A percentile compares a stretch with the other conserved stretches of the same genome.
These are phyloP conservation scores for Mucor sp. DNA, from an alignment of 371 early-diverging fungal genomes.

Conservation along the genomic window DNA sequence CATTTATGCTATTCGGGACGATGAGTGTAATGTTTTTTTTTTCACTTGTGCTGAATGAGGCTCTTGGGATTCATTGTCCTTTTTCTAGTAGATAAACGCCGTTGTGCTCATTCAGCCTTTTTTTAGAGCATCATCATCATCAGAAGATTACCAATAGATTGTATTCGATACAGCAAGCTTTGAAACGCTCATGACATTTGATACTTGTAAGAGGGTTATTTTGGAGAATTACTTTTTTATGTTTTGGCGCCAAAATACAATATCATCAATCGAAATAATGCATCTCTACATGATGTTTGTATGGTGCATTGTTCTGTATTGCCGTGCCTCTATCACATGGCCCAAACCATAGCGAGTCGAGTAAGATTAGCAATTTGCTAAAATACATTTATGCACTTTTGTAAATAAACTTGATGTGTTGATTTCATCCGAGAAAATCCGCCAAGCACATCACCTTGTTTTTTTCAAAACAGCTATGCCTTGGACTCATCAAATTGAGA, in stretches of 20 bases:
- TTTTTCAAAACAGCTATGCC: background rate
- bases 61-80: background rate
- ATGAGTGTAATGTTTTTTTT: conserved; percentile 83
- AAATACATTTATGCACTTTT: background rate
- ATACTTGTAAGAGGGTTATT: background rate
- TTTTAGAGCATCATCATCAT: background rate
- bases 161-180: background rate
- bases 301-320: background rate
- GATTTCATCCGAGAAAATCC: background rate
- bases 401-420: background rate
- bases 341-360: background rate
- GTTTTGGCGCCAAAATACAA: background rate
- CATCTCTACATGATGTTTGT: background rate
- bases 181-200: background rate
- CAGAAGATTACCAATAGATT: background rate
- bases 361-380: background rate
- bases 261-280: background rate
- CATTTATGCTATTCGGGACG: conserved; percentile 81
- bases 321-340: background rate
- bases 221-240: background rate
- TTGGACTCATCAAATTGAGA: background rate
- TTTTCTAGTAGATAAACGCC: background rate
- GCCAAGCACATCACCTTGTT: background rate
- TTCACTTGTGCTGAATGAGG: background rate
- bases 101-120: background rate